Base-by-base conservation (phyloP, 228 moss, liverwort and hornwort genomes). In the Sphagnum fallax region DNA sequence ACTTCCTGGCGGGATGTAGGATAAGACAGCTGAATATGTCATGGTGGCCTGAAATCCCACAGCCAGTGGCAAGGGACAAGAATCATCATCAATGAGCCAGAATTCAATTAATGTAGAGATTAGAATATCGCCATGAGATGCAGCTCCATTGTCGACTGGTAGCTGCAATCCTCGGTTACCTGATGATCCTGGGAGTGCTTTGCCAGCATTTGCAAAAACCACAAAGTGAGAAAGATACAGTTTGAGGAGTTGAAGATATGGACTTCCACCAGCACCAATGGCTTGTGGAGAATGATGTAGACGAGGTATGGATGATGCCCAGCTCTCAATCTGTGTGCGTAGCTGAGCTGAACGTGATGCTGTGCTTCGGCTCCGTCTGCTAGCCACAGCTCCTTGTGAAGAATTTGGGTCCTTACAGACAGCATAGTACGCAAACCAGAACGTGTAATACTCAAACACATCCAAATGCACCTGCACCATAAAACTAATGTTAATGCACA, bases 371-470 rank as follows among this genome's bases (percentile, higher is more conserved):
- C 75, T 75, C 60, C 80, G 80, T 72, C 66, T 77, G 68, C 74
- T 80, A 67, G 52, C 79, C 72, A 64, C 73, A 61, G 77, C 81
- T 68, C 74, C 80, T 71, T 74, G 84, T 62, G 80, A 74, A 51
- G 80, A 77, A 61, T 77, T 82, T 47, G 72, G 67, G 65, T 88
- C 88, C 76, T 88, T 88, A 74, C 88, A 88, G 69, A 84, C 88
- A 60, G 88, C 88, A 64, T 88, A 88, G 68, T 88, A 88, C 15
- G 88, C 75, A 63, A 88, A 84, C 88, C 88, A 88, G 70, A 88
- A 88, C 88, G 84, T 88, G 72, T 84, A 88, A 69, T 88, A 88
- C 76, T 88, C 88, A 79, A 88, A 88, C 62, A 88, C 88, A 70
- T 88, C 88, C 82, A 88, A 80, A 72, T 82, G 88, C 75, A 88